These are phyloP conservation scores for Dendrobium nobile DNA, from an alignment of 106 monocot species.

Conservation along the genomic window DNA sequence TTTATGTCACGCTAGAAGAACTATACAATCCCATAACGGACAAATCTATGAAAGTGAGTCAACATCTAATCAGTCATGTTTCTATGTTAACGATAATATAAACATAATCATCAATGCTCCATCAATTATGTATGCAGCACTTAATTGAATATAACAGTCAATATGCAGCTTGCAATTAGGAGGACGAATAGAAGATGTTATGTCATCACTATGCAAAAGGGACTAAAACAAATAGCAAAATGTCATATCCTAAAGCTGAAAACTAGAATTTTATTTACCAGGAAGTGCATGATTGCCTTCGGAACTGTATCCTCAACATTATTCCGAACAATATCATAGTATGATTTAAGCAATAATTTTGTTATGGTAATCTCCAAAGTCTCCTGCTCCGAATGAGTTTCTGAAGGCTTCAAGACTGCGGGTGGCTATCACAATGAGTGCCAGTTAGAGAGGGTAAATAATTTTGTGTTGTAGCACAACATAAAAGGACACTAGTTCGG, in stretches of 20 bases:
- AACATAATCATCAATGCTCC: no score
- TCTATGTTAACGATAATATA: no score
- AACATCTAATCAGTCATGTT: no score
- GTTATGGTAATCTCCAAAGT: conserved; percentile 67
- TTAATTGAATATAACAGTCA: no score
- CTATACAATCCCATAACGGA: no score
- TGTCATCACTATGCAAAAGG: no score
- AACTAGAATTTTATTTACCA: conserved; percentile 39
- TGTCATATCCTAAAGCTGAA: not conserved
- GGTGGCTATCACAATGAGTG: conserved; percentile 49
- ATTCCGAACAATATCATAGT: conserved; percentile 93
- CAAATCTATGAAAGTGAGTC: no score
- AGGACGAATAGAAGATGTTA: no score
- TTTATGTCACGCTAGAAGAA: no score
- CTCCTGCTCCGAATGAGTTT: conserved; percentile 74
- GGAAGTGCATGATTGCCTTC: conserved; percentile 96
- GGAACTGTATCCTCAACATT: conserved; percentile 86
- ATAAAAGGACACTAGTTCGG: not conserved
- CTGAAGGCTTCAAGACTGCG: conserved; percentile 64
- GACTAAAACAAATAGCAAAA: not conserved
- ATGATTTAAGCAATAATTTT: conserved; percentile 78
- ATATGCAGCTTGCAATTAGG: no score
- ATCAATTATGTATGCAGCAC: no score
- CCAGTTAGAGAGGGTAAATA: not conserved
- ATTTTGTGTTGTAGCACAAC: not conserved